phyloP scores from a whole-genome alignment of 371 early-diverging fungal genomes.

The Haplosporangium sp. region DNA sequence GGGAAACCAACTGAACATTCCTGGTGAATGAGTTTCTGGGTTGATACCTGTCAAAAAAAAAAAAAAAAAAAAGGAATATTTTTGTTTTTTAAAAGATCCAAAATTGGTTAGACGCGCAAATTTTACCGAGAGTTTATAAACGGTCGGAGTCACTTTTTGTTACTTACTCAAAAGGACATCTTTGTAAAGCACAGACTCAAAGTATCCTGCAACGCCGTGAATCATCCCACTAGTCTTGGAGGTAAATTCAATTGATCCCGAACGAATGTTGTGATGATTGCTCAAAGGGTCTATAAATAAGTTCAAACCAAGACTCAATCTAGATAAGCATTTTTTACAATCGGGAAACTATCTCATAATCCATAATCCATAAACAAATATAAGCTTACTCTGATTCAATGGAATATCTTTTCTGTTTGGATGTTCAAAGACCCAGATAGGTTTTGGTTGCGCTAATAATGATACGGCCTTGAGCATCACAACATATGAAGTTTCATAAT shows the following conservation, averaged over 20 bases:
- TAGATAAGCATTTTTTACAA: too few relatives aligned
- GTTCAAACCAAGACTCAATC: not conserved
- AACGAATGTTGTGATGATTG: slow-evolving; percentile 81
- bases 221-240: slow-evolving; percentile 71
- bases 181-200: slow-evolving; percentile 89
- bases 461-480: slow-evolving; percentile 87
- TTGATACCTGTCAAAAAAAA: slow-evolving; percentile 63
- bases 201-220: slow-evolving; percentile 96
- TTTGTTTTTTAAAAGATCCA: too few relatives aligned
- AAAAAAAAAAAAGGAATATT: too few relatives aligned
- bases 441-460: slow-evolving; percentile 74
- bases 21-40: slow-evolving; percentile 87
- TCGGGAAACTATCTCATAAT: too few relatives aligned
- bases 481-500: slow-evolving; percentile 92
- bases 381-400: slow-evolving; percentile 36
- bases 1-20: slow-evolving; percentile 98
- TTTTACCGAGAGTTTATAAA: too few relatives aligned
- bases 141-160: not conserved
- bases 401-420: slow-evolving; percentile 65
- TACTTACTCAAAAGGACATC: slow-evolving; percentile 77
- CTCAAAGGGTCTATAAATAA: slow-evolving; percentile 61
- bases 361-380: too few relatives aligned
- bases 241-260: slow-evolving; percentile 65
- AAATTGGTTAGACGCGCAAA: too few relatives aligned
- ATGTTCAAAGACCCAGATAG: slow-evolving; percentile 89